Base-by-base conservation (phyloP, 2,329 filamentous ascomycete genomes). In the Diatrype stigma region DNA sequence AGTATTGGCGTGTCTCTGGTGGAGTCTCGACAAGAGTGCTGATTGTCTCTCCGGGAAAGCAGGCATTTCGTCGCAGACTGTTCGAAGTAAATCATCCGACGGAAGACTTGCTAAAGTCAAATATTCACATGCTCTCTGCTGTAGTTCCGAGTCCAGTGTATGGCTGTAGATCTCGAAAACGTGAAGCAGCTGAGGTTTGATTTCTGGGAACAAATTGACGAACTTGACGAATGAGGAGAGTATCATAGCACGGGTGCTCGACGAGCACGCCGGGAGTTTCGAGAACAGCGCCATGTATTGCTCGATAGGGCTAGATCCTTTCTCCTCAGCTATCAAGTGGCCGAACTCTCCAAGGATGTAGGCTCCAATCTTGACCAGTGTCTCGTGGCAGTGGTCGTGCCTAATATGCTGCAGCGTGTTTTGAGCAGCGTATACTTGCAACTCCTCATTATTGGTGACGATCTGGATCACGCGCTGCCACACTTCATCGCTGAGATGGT, bases 391-490 rank as follows among this genome's bases (percentile, higher is more conserved):
- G 68, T 93, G 89, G 54, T 96, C 90, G 17, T 86, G 85, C 69
- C 96, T 96, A 69, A 96, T 80, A 65, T 97, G 96, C 59, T 93
- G 87, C 38, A 99, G 74, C 21, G 94, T 91, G 61, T 95, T 95
- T 66, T 96, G 90, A 4, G 94, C 91, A 1, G 94, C 94, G 67
- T 99, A 99, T 0, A 96, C 87, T 70, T 99, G 94, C 11, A 99
- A 79, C 69, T 97, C 93, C 70, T 99, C 94, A 69, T 99, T 99
- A 76, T 99, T 99, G 49, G 94, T 97, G 52, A 97, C 92, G 61
- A 99, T 97, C 69, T 99, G 94, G 56, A 96, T 96, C 50, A 99
- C 93, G 61, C 94, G 86, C 69, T 99, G 94, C 94, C 94, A 99
- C 17, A 99, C 94, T 72, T 99, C 94, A 57, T 99, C 95, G 70